A percentile compares a stretch with the other conserved stretches of the same genome.
Conservation (phyloP, 306 rosid genomes). For the Prunus davidiana region DNA sequence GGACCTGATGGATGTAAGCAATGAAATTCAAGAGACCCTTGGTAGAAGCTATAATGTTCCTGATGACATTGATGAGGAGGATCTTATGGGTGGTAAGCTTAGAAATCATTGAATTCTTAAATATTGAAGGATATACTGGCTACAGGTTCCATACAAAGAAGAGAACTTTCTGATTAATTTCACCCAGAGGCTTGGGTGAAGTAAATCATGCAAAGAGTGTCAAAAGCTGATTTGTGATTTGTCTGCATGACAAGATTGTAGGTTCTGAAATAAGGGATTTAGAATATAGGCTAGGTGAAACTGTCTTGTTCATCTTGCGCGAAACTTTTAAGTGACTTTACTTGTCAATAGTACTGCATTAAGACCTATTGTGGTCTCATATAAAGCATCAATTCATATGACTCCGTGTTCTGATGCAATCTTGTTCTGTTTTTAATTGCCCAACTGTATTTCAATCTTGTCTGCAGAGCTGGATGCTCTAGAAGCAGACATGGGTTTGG, state of each 20-base stretch:
- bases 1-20: constrained; percentile 98
- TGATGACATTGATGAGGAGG: constrained; percentile 95
- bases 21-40: constrained; percentile 86
- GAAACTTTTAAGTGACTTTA: neutral
- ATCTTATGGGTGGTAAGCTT: constrained; percentile 92
- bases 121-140: neutral
- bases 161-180: neutral
- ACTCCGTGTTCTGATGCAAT: neutral
- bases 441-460: neutral
- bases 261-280: neutral
- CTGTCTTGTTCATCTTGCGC: neutral
- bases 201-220: neutral
- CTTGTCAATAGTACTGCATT: neutral
- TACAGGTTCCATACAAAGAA: neutral
- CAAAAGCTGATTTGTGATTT: neutral
- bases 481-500: constrained; percentile 91
- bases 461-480: constrained; percentile 85
- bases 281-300: neutral
- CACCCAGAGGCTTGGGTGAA: neutral
- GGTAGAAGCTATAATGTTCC: constrained; percentile 98
- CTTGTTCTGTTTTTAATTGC: neutral
- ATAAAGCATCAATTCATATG: neutral
- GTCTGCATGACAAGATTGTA: neutral
- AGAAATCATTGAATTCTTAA: constrained; percentile 11
- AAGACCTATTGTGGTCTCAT: neutral